Conservation (phyloP, 148 eudicot species). For the Camellia sinensis region DNA sequence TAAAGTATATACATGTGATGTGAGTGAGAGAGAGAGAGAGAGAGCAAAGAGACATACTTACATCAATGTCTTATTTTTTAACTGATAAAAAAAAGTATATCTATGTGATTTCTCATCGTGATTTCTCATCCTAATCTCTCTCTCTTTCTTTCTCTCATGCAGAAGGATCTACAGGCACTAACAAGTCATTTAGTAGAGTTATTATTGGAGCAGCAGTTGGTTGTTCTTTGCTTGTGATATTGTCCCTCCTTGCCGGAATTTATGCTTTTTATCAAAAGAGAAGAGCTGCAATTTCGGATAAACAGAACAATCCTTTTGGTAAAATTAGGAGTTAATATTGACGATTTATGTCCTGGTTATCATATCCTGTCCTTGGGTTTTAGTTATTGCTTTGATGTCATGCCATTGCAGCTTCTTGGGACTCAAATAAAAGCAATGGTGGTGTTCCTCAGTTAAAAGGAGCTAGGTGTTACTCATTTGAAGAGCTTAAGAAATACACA, state of each 20-base stretch:
- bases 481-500: conserved; percentile 65
- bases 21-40: too few species aligned
- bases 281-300: conserved; percentile 53
- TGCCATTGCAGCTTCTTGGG: conserved; percentile 67
- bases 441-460: conserved; percentile 74
- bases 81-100: too few species aligned
- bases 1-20: neutral
- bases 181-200: conserved; percentile 35
- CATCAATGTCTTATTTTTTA: too few species aligned
- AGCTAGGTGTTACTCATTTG: conserved; percentile 65
- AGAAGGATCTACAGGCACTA: conserved; percentile 21
- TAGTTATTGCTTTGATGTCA: neutral
- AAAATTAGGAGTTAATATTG: conserved; percentile 16
- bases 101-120: neutral
- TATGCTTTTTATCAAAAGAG: conserved; percentile 57
- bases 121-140: neutral
- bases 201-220: conserved; percentile 51
- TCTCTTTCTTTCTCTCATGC: neutral
- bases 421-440: conserved; percentile 45
- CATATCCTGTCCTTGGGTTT: neutral
- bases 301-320: conserved; percentile 61
- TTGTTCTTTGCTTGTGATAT: conserved; percentile 35
- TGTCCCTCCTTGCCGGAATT: conserved; percentile 44
- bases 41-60: too few species aligned
- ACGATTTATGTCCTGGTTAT: neutral